Conservation (phyloP, 768 basidiomycete genomes). For the Crucibulum laeve region DNA sequence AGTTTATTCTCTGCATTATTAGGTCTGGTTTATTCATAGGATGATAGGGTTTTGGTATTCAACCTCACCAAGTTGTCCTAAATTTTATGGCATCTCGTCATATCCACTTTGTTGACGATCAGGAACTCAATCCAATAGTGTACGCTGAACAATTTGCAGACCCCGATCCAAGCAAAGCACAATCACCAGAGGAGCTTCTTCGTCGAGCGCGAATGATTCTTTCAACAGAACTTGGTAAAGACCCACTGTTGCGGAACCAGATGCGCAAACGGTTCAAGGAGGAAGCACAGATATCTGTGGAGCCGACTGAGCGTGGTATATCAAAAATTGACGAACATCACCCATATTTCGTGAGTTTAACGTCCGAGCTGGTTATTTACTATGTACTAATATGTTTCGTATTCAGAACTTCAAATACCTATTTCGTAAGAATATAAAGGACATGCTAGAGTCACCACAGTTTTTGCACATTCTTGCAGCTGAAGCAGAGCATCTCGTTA, state of each 20-base stretch:
- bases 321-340: slow-evolving; percentile 73
- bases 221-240: slow-evolving; percentile 87
- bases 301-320: slow-evolving; percentile 84
- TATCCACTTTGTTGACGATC: slow-evolving; percentile 74
- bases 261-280: slow-evolving; percentile 73
- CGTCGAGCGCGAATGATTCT: slow-evolving; percentile 78
- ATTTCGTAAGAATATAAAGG: slow-evolving; percentile 64
- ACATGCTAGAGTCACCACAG: slow-evolving; percentile 70
- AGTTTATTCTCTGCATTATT: slow-evolving; percentile 14
- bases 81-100: slow-evolving; percentile 66
- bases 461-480: slow-evolving; percentile 90
- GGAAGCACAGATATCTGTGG: slow-evolving; percentile 72
- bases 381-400: slow-evolving; percentile 5
- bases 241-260: slow-evolving; percentile 79
- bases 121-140: slow-evolving; percentile 70
- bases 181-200: slow-evolving; percentile 63
- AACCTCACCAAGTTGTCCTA: slow-evolving; percentile 77
- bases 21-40: slow-evolving; percentile 3
- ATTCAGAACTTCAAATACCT: slow-evolving; percentile 93
- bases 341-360: slow-evolving; percentile 58
- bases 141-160: slow-evolving; percentile 87
- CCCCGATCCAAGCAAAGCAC: slow-evolving; percentile 54
- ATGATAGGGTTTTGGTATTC: slow-evolving; percentile 76
- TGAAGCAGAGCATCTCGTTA: slow-evolving; percentile 85
- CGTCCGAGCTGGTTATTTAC: not conserved